Conservation (phyloP, 768 basidiomycete genomes). For the Leucocoprinus birnbaumii region DNA sequence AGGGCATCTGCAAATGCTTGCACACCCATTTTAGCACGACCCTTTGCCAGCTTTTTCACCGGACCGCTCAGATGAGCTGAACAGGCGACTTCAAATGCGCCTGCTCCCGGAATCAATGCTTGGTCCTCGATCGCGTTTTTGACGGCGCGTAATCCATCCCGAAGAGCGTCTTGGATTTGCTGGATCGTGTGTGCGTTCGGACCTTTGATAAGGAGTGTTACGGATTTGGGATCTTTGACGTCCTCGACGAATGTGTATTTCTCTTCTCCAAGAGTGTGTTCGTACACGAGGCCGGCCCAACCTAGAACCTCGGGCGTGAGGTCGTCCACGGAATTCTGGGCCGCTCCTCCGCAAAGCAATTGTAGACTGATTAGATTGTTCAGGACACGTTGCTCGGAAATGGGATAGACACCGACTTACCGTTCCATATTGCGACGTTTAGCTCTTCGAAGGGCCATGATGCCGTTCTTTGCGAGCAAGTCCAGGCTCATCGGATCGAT, state of each 20-base stretch:
- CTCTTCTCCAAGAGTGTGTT: slow-evolving; percentile 98
- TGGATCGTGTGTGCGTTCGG: slow-evolving; percentile 95
- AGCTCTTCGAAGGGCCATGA: slow-evolving; percentile 89
- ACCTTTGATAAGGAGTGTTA: slow-evolving; percentile 96
- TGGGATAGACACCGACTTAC: slow-evolving; percentile 36
- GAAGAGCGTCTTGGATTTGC: slow-evolving; percentile 97
- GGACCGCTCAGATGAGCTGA: slow-evolving; percentile 76
- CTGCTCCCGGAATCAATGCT: slow-evolving; percentile 89
- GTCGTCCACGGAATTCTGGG: slow-evolving; percentile 98
- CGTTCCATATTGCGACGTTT: slow-evolving; percentile 99
- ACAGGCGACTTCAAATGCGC: slow-evolving; percentile 95
- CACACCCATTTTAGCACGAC: slow-evolving; percentile 94
- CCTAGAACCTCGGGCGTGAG: slow-evolving; percentile 88
- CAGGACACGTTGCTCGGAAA: slow-evolving; percentile 5
- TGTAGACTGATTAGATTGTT: slow-evolving; percentile 59
- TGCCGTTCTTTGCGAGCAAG: slow-evolving; percentile 94
- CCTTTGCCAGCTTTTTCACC: slow-evolving; percentile 86
- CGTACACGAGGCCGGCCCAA: slow-evolving; percentile 98
- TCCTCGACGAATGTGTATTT: slow-evolving; percentile 98
- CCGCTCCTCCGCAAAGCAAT: slow-evolving; percentile 89
- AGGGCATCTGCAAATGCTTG: slow-evolving; percentile 96
- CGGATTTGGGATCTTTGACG: slow-evolving; percentile 91
- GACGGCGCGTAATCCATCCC: slow-evolving; percentile 93
- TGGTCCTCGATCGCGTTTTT: slow-evolving; percentile 97
- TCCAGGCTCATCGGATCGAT: slow-evolving; percentile 97